Conservation (phyloP, 495 filamentous ascomycete genomes). For the Melanomma pulvis-pyrius region DNA sequence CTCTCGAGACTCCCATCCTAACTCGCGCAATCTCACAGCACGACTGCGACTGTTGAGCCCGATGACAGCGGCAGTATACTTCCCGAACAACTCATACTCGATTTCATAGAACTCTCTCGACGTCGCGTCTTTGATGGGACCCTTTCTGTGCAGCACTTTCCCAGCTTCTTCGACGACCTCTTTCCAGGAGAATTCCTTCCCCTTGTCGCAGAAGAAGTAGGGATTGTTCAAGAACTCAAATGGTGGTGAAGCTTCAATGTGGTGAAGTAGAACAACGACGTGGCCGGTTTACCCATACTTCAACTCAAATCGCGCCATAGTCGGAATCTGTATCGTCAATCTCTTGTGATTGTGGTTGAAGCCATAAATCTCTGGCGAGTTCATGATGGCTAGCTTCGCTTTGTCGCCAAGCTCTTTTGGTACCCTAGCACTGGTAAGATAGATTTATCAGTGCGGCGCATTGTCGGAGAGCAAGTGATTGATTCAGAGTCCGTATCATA, state of each 20-base stretch:
- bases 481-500: too few species aligned
- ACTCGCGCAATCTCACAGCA: conserved; percentile 41
- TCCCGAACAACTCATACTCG: background rate
- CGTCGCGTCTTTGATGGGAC: too few species aligned
- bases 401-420: conserved; percentile 43
- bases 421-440: too few species aligned
- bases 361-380: conserved; percentile 46
- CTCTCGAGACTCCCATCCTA: conserved; percentile 46
- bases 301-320: conserved; percentile 43
- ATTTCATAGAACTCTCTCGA: too few species aligned
- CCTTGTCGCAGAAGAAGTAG: too few species aligned
- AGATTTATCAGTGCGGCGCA: too few species aligned
- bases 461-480: too few species aligned
- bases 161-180: too few species aligned
- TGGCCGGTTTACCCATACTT: conserved; percentile 45
- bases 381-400: conserved; percentile 47
- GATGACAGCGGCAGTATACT: conserved; percentile 35
- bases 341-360: conserved; percentile 39
- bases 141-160: too few species aligned
- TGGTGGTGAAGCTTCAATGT: background rate
- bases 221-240: too few species aligned
- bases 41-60: conserved; percentile 44
- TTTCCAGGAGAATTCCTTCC: too few species aligned
- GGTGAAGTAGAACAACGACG: conserved; percentile 42
- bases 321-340: conserved; percentile 44